These are phyloP conservation scores for Bothriochloa decipiens DNA, from an alignment of 176 grass and related monocot genomes.

Conservation along the genomic window DNA sequence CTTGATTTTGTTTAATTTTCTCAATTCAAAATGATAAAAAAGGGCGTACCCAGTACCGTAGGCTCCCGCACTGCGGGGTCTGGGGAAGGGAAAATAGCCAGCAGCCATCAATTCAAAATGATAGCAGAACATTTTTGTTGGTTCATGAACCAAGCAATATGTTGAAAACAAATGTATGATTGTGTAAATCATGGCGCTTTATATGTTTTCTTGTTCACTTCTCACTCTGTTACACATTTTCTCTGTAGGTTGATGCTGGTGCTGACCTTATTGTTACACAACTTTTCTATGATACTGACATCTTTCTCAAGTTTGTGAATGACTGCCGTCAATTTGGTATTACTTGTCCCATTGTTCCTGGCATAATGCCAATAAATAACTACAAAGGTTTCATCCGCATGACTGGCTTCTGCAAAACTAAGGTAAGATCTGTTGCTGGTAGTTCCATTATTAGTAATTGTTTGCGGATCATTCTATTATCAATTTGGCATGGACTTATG, in stretches of 20 bases:
- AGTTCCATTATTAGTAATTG: conserved; percentile 31
- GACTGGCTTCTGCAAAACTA: conserved; percentile 91
- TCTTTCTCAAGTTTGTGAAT: conserved; percentile 89
- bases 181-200: conserved; percentile 8
- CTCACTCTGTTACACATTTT: conserved; percentile 19
- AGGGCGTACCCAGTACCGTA: too few relatives aligned
- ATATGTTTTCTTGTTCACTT: conserved; percentile 4
- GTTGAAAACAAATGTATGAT: conserved; percentile 18
- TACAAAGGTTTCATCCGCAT: conserved; percentile 87
- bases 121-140: conserved; percentile 35
- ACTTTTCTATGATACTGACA: conserved; percentile 87
- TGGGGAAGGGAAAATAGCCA: too few relatives aligned
- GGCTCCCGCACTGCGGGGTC: too few relatives aligned
- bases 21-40: conserved; percentile 10
- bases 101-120: too few relatives aligned
- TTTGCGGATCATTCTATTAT: conserved; percentile 11
- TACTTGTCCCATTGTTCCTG: conserved; percentile 90
- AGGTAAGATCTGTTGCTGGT: conserved; percentile 45
- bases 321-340: conserved; percentile 91
- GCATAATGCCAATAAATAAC: conserved; percentile 94
- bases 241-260: conserved; percentile 76
- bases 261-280: conserved; percentile 86
- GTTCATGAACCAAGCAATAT: conserved; percentile 1
- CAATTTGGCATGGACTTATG: neutral
- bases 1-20: conserved; percentile 28